Conservation (phyloP, 148 eudicot genomes). For the Chenopodium suecicum region DNA sequence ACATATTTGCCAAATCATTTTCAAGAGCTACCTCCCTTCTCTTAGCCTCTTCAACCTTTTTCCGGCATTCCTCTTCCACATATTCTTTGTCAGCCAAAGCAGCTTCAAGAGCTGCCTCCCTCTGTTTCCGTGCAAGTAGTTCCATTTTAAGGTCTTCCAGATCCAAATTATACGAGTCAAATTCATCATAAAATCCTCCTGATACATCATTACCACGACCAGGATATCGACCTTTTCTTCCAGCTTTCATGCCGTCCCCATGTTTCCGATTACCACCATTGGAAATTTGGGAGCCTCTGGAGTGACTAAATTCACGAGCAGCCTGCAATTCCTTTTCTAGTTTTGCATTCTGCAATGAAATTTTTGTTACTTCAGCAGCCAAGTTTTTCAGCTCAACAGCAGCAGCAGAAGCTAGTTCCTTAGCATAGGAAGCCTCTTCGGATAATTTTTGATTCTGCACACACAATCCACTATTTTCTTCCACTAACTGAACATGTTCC, state of each 20-base stretch:
- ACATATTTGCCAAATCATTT: constrained; percentile 96
- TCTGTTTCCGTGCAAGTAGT: constrained; percentile 72
- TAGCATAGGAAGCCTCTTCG: constrained; percentile 96
- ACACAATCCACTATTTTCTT: constrained; percentile 81
- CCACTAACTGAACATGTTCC: constrained; percentile 63
- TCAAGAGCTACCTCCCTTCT: constrained; percentile 76
- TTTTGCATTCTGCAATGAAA: constrained; percentile 79
- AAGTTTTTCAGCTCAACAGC: constrained; percentile 91
- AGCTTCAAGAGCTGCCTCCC: constrained; percentile 84
- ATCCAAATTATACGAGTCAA: constrained; percentile 65
- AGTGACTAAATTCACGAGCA: constrained; percentile 54
- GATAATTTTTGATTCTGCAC: constrained; percentile 88
- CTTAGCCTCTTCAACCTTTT: constrained; percentile 79
- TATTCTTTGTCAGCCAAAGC: constrained; percentile 86
- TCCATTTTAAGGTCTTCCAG: constrained; percentile 77
- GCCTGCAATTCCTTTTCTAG: constrained; percentile 76
- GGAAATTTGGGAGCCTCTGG: constrained; percentile 46
- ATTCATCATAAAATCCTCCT: constrained; percentile 54
- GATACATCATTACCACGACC: constrained; percentile 55
- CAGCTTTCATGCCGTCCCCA: constrained; percentile 49
- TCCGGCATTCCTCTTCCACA: constrained; percentile 67
- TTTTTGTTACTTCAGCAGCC: constrained; percentile 87
- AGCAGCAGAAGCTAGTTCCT: constrained; percentile 97
- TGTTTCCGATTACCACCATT: constrained; percentile 54
- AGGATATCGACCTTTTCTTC: constrained; percentile 61